These are phyloP conservation scores for Beauveria asiatica DNA, from an alignment of 2,329 filamentous ascomycete species.

Conservation along the genomic window DNA sequence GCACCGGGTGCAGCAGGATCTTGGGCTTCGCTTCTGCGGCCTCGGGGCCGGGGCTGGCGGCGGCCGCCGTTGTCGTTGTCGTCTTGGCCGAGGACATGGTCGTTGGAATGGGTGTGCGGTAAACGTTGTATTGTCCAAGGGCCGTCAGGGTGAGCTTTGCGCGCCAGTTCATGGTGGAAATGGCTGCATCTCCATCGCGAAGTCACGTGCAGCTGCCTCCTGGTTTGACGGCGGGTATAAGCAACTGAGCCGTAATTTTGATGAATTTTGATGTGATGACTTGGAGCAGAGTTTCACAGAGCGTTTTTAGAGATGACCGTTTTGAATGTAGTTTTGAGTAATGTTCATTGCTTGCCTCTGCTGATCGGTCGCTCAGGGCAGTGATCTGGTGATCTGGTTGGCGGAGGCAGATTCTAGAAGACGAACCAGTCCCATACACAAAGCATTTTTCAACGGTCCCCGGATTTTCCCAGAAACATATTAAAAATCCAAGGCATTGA, in stretches of 20 bases:
- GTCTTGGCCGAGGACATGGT: constrained; percentile 4
- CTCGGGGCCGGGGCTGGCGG: constrained; percentile 1
- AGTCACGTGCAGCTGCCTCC: constrained; percentile 4
- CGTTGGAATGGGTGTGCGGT: not conserved
- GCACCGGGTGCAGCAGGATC: constrained; percentile 27
- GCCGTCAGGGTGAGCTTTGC: not conserved
- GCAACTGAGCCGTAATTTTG: not conserved
- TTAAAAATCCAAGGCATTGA: not conserved
- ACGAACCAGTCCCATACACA: not conserved
- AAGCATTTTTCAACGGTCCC: not conserved
- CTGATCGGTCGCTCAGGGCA: not conserved
- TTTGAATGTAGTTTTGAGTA: not conserved
- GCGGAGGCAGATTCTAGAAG: not conserved
- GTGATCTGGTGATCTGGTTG: too few species aligned
- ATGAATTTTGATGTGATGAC: not conserved
- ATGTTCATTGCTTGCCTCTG: not conserved
- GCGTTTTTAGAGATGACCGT: too few species aligned
- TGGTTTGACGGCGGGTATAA: not conserved
- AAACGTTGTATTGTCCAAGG: too few species aligned
- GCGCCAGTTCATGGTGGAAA: not conserved
- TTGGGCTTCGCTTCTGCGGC: constrained; percentile 20
- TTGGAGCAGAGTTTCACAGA: not conserved
- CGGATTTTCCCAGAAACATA: not conserved
- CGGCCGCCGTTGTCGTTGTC: constrained; percentile 9
- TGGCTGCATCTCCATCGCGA: constrained; percentile 4